Percentiles rank a stretch among this genome's conserved stretches.
phyloP scores from a whole-genome alignment of 2,329 filamentous ascomycete genomes.

The Didymella segeticola region DNA sequence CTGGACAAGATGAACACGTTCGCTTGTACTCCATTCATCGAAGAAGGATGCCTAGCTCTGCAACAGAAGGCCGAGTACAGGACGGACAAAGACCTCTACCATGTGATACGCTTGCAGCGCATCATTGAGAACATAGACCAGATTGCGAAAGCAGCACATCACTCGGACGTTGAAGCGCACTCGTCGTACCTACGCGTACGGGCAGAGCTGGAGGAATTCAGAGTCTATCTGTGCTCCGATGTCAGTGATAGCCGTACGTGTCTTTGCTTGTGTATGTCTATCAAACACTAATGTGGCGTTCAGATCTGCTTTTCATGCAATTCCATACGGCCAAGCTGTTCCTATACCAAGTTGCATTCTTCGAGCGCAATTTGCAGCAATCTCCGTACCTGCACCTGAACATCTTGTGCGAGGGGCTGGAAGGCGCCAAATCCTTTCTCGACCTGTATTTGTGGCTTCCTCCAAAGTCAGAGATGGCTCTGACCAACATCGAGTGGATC shows the following conservation, averaged over 20 bases:
- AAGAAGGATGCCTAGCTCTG: slow-evolving; percentile 47
- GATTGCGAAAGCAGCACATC: slow-evolving; percentile 22
- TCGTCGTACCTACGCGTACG: slow-evolving; percentile 41
- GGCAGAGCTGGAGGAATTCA: slow-evolving; percentile 44
- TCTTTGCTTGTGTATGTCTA: neutral
- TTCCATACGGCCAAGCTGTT: slow-evolving; percentile 50
- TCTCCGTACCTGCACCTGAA: slow-evolving; percentile 35
- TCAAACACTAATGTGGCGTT: slow-evolving; percentile 2
- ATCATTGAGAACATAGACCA: slow-evolving; percentile 50
- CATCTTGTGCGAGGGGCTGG: slow-evolving; percentile 31
- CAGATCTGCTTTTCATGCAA: slow-evolving; percentile 50
- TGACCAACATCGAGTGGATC: slow-evolving; percentile 52
- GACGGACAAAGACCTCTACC: slow-evolving; percentile 46
- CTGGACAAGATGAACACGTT: slow-evolving; percentile 51
- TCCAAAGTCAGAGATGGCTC: slow-evolving; percentile 41
- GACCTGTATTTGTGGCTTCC: slow-evolving; percentile 47
- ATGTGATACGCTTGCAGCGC: slow-evolving; percentile 48
- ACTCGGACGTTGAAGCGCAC: slow-evolving; percentile 34
- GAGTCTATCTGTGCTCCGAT: slow-evolving; percentile 36
- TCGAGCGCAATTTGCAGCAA: slow-evolving; percentile 39
- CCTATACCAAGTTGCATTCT: slow-evolving; percentile 50
- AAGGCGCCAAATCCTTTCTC: slow-evolving; percentile 39
- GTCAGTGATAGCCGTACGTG: slow-evolving; percentile 40
- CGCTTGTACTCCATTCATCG: slow-evolving; percentile 44
- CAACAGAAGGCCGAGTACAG: slow-evolving; percentile 40